These are phyloP conservation scores for Graphiopsis chlorocephala DNA, from an alignment of 2,329 filamentous ascomycete species.

Conservation along the genomic window DNA sequence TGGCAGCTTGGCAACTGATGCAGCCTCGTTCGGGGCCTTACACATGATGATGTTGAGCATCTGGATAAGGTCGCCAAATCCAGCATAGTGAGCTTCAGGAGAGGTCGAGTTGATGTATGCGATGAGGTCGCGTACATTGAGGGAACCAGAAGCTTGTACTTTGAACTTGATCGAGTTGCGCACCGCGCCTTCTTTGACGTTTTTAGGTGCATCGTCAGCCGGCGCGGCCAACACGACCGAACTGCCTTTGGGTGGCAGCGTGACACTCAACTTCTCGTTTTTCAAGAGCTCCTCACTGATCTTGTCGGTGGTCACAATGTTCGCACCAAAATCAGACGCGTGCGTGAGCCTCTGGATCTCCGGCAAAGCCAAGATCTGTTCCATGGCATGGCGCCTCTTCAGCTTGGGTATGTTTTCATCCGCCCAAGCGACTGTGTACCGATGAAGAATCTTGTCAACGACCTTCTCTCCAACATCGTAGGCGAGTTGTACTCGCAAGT, in stretches of 20 bases:
- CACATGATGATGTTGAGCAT: conserved; percentile 58
- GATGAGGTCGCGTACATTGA: conserved; percentile 43
- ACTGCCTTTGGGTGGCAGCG: background rate
- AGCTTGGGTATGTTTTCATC: conserved; percentile 36
- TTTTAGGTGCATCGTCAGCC: background rate
- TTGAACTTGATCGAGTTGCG: conserved; percentile 37
- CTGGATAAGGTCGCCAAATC: conserved; percentile 53
- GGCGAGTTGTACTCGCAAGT: conserved; percentile 38
- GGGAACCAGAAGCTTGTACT: conserved; percentile 34
- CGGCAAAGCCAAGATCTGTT: conserved; percentile 40
- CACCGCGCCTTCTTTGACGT: conserved; percentile 26
- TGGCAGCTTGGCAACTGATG: conserved; percentile 46
- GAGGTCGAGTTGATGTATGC: conserved; percentile 40
- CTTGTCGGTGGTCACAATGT: conserved; percentile 33
- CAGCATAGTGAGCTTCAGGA: conserved; percentile 37
- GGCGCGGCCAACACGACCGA: background rate
- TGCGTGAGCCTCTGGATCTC: conserved; percentile 32
- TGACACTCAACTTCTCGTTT: background rate
- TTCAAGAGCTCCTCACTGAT: background rate
- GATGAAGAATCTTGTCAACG: conserved; percentile 33
- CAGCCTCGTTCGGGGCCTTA: conserved; percentile 44
- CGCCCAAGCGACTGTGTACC: conserved; percentile 41
- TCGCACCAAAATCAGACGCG: conserved; percentile 42
- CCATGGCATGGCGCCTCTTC: conserved; percentile 49
- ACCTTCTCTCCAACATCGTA: conserved; percentile 29